phyloP scores from a whole-genome alignment of 805 yeast genomes.

The Sugiyamaella boreocaroliniensis region DNA sequence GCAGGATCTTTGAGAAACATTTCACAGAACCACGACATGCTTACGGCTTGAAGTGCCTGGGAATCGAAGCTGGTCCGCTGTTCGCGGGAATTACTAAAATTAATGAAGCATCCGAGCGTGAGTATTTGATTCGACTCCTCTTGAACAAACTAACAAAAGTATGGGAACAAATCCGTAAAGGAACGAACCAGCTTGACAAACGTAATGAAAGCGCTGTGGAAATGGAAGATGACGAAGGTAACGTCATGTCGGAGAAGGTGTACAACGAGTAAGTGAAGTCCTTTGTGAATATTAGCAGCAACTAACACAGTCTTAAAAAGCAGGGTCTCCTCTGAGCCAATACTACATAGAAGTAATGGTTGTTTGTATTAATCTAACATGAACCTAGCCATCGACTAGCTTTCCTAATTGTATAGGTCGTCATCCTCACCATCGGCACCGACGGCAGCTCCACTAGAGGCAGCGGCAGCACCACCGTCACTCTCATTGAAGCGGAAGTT shows the following conservation, averaged over 20 bases:
- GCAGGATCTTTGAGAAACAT: conserved; percentile 65
- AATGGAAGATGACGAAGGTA: conserved; percentile 89
- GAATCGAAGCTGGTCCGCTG: conserved; percentile 48
- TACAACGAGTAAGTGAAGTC: conserved; percentile 49
- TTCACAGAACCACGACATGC: conserved; percentile 65
- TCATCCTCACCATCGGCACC: conserved; percentile 54
- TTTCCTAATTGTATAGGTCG: conserved; percentile 51
- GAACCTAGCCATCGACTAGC: neutral
- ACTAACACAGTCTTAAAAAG: conserved; percentile 45
- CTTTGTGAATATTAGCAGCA: neutral
- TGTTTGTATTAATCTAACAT: neutral
- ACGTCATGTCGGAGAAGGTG: conserved; percentile 78
- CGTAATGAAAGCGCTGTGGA: conserved; percentile 56
- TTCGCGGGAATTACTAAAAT: conserved; percentile 64
- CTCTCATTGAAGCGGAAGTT: conserved; percentile 75
- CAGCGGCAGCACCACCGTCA: conserved; percentile 35
- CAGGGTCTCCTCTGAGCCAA: conserved; percentile 72
- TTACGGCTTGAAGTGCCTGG: conserved; percentile 68
- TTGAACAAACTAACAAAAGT: conserved; percentile 31
- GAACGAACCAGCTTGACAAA: conserved; percentile 34
- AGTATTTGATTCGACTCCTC: conserved; percentile 1
- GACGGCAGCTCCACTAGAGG: conserved; percentile 41
- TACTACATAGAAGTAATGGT: neutral
- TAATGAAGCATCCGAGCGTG: conserved; percentile 48
- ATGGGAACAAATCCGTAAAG: conserved; percentile 42